A percentile compares a stretch with the other conserved stretches of the same genome.
Evolutionary conservation across 140 eudicot genomes (phyloP).

Genomic region (Senecio squalidus): DNA sequence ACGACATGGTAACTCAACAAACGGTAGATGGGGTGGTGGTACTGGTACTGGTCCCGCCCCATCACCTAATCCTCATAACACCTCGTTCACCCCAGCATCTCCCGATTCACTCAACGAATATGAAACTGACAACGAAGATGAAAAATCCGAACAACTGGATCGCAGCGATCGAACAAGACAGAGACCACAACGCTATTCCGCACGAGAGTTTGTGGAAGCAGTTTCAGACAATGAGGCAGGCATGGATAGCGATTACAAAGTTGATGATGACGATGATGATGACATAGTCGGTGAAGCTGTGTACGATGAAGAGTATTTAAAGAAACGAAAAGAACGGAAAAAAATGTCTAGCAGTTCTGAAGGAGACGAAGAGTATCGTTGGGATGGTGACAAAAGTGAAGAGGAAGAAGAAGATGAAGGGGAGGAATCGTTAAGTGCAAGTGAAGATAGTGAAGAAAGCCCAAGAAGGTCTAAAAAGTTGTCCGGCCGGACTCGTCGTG

Average conservation of each 20-base stretch:
- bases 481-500: conserved; percentile 53
- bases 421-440: conserved; percentile 46
- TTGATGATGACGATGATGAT: conserved; percentile 67
- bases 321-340: conserved; percentile 49
- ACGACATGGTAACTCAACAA: conserved; percentile 44
- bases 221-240: conserved; percentile 53
- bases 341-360: conserved; percentile 73
- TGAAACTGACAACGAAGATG: conserved; percentile 45
- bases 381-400: conserved; percentile 63
- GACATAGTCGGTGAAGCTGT: conserved; percentile 96
- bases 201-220: conserved; percentile 48
- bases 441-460: conserved; percentile 61
- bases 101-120: conserved; percentile 51
- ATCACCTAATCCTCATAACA: conserved; percentile 28
- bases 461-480: conserved; percentile 38
- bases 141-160: conserved; percentile 34
- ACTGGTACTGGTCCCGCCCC: conserved; percentile 29
- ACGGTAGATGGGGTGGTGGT: conserved; percentile 50
- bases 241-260: conserved; percentile 45
- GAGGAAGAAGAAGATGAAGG: conserved; percentile 75
- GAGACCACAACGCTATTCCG: conserved; percentile 65
- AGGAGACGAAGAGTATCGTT: conserved; percentile 84
- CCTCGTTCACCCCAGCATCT: conserved; percentile 44
- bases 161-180: conserved; percentile 56
- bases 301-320: conserved; percentile 84